A percentile compares a stretch with the other conserved stretches of the same genome.
Evolutionary conservation across 139 green algal species (phyloP).

Genomic region (Mesotaenium endlicherianum): DNA sequence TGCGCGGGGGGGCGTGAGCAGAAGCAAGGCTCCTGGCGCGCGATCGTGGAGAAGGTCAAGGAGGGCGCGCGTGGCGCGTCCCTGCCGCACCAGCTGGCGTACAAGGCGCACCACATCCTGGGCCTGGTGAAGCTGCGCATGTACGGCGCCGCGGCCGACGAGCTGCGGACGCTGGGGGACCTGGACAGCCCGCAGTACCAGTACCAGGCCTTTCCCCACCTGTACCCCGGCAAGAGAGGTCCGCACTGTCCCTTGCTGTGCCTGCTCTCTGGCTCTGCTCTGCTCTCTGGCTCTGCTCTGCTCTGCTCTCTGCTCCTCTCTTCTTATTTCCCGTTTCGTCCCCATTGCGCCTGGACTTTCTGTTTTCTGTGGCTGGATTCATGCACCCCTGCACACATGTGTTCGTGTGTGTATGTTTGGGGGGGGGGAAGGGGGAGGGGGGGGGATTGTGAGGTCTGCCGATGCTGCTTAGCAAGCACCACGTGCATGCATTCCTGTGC

Average conservation of each 20-base stretch:
- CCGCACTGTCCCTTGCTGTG: background rate
- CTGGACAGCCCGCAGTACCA: conserved; percentile 33
- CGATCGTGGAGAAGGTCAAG: conserved; percentile 49
- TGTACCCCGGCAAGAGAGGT: conserved; percentile 34
- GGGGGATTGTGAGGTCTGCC: too few species aligned
- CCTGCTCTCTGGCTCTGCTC: background rate
- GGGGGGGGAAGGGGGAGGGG: too few species aligned
- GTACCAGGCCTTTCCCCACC: conserved; percentile 31
- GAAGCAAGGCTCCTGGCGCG: conserved; percentile 37
- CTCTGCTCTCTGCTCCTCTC: conserved; percentile 1
- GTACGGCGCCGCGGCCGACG: conserved; percentile 49
- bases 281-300: background rate
- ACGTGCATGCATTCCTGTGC: too few species aligned
- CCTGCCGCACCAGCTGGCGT: conserved; percentile 31
- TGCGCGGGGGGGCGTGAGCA: background rate
- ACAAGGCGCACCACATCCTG: conserved; percentile 31
- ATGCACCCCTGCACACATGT: background rate
- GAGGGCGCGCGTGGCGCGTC: conserved; percentile 5
- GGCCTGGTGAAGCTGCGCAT: conserved; percentile 50
- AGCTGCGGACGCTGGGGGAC: conserved; percentile 32
- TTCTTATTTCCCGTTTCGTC: background rate
- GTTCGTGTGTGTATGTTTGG: background rate
- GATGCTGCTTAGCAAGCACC: too few species aligned
- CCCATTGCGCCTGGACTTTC: background rate
- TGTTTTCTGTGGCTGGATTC: background rate